Conservation (phyloP, 768 basidiomycete species). For the Tubosaeta sp. region DNA sequence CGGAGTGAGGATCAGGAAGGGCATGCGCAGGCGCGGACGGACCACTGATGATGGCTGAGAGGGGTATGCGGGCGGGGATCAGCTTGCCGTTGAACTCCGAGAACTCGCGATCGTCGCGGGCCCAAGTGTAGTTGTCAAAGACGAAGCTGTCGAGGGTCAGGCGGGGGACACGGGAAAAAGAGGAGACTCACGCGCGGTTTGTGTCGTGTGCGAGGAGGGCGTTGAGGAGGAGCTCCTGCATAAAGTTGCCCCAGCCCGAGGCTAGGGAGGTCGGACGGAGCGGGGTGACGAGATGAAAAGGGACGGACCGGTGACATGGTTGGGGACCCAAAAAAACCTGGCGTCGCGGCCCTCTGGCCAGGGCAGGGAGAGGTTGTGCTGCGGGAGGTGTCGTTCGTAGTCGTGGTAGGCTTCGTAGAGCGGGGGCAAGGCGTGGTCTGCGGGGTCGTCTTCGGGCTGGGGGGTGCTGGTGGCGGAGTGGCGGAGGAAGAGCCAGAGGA, state of each 20-base stretch:
- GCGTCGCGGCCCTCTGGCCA: constrained; percentile 38
- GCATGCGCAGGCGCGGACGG: constrained; percentile 4
- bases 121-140: constrained; percentile 59
- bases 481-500: constrained; percentile 15
- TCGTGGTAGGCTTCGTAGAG: constrained; percentile 42
- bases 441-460: constrained; percentile 1
- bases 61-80: constrained; percentile 52
- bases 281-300: neutral
- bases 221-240: constrained; percentile 56
- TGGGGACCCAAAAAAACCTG: constrained; percentile 47
- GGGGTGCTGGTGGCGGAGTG: neutral
- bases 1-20: neutral
- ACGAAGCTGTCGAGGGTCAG: constrained; percentile 38
- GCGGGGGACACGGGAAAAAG: no score
- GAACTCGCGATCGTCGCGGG: constrained; percentile 38
- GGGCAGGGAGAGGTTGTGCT: constrained; percentile 38
- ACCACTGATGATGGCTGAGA: constrained; percentile 53
- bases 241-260: constrained; percentile 58
- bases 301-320: constrained; percentile 44
- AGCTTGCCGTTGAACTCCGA: constrained; percentile 44
- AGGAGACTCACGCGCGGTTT: constrained; percentile 42
- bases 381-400: constrained; percentile 43
- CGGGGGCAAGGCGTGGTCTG: constrained; percentile 34
- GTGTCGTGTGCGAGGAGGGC: constrained; percentile 45
- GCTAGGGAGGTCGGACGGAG: constrained; percentile 23